Evolutionary conservation across 1,284 basidiomycete genomes (phyloP).

Genomic region (Phylloboletellus chloephorus): DNA sequence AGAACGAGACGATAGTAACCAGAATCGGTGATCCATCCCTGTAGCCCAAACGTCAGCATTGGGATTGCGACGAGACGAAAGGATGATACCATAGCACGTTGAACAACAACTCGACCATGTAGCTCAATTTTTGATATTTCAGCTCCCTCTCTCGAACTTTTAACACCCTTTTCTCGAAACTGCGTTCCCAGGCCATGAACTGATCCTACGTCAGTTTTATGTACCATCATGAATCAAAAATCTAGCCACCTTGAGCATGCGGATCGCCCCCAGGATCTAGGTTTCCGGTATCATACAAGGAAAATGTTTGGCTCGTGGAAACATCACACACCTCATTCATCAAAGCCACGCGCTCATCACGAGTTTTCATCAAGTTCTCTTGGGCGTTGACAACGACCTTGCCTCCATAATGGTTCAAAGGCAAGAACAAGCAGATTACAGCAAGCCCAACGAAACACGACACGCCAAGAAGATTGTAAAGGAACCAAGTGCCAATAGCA

Average conservation of each 20-base stretch:
- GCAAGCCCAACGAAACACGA: conserved; percentile 80
- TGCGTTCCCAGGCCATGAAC: conserved; percentile 95
- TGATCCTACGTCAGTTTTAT: conserved; percentile 27
- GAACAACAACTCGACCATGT: conserved; percentile 77
- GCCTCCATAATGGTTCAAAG: conserved; percentile 83
- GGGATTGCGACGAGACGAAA: conserved; percentile 7
- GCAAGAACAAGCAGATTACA: conserved; percentile 79
- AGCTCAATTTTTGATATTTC: conserved; percentile 80
- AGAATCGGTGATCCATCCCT: conserved; percentile 73
- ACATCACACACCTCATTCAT: conserved; percentile 75
- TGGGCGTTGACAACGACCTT: conserved; percentile 81
- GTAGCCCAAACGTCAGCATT: conserved; percentile 6
- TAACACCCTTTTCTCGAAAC: conserved; percentile 75
- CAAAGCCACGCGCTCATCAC: conserved; percentile 83
- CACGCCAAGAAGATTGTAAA: conserved; percentile 77
- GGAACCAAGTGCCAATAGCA: conserved; percentile 70
- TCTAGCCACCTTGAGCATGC: conserved; percentile 78
- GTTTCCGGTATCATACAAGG: conserved; percentile 2
- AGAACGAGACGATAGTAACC: conserved; percentile 75
- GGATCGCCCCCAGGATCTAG: conserved; percentile 77
- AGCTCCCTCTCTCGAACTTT: conserved; percentile 76
- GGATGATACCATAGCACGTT: conserved; percentile 67
- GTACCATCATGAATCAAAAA: neutral
- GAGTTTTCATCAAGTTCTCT: conserved; percentile 87
- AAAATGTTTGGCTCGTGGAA: neutral